phyloP scores from a whole-genome alignment of 2,329 filamentous ascomycete genomes.

The Colletotrichum navitas region DNA sequence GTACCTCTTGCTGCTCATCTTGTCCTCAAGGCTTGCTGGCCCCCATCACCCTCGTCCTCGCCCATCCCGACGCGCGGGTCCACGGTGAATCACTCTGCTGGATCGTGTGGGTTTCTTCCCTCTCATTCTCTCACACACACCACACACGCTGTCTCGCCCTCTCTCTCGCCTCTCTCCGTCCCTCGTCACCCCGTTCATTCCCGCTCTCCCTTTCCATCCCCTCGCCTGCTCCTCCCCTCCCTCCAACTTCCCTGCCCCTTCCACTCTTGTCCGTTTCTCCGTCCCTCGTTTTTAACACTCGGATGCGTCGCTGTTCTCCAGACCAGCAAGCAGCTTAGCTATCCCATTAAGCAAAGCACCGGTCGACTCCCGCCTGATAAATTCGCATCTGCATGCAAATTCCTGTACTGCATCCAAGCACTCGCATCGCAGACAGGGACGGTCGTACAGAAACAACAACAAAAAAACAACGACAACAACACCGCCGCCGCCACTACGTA shows the following conservation, averaged over 20 bases:
- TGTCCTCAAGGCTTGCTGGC: conserved; percentile 10
- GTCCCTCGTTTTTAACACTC: conserved; percentile 35
- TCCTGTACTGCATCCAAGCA: conserved; percentile 3
- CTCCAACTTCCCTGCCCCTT: conserved; percentile 29
- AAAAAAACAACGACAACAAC: not conserved
- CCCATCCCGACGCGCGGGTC: conserved; percentile 39
- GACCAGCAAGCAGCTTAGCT: conserved; percentile 20
- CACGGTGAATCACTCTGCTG: conserved; percentile 38
- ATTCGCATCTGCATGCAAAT: not conserved
- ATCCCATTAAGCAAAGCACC: conserved; percentile 25
- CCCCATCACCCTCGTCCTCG: conserved; percentile 34
- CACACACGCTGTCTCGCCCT: not conserved
- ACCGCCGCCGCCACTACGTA: not conserved
- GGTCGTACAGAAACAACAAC: not conserved
- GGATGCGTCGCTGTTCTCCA: conserved; percentile 34
- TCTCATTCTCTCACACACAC: conserved; percentile 19
- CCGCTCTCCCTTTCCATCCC: conserved; percentile 25
- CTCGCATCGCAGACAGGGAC: conserved; percentile 8
- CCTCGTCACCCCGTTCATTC: conserved; percentile 23
- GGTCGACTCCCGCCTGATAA: conserved; percentile 13
- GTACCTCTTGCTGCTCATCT: conserved; percentile 15
- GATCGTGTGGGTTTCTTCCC: conserved; percentile 39
- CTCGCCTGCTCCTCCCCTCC: conserved; percentile 19
- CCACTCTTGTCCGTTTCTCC: conserved; percentile 29
- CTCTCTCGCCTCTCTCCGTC: conserved; percentile 16